Conservation (phyloP, 1,139 yeast species). For the Tardiomyces digboiensis region DNA sequence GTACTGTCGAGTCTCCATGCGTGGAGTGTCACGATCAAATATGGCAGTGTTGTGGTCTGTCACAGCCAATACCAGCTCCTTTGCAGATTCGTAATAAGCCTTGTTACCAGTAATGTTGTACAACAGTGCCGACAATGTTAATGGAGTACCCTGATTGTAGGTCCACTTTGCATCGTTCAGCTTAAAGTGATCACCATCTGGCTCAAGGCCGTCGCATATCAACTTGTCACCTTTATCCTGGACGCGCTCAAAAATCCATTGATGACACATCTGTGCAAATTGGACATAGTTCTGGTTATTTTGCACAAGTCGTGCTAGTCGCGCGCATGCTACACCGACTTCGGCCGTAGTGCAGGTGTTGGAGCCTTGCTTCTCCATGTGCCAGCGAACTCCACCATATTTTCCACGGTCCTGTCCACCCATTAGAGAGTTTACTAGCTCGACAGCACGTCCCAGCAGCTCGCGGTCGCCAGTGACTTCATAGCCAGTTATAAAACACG, state of each 20-base stretch:
- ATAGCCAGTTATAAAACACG: conserved; percentile 57
- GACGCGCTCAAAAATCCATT: conserved; percentile 43
- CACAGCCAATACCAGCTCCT: conserved; percentile 50
- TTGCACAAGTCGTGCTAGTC: conserved; percentile 43
- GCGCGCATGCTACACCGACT: conserved; percentile 57
- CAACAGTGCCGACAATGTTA: conserved; percentile 45
- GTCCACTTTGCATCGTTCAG: conserved; percentile 51
- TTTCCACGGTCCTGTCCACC: conserved; percentile 49
- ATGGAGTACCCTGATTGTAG: conserved; percentile 61
- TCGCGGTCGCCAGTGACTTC: conserved; percentile 53
- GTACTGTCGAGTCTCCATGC: conserved; percentile 48
- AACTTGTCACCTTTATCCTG: conserved; percentile 48
- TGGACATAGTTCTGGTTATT: conserved; percentile 37
- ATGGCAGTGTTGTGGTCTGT: conserved; percentile 47
- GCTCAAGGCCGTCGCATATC: conserved; percentile 49
- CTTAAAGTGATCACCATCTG: conserved; percentile 34
- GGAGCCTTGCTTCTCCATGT: conserved; percentile 46
- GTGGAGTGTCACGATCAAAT: conserved; percentile 55
- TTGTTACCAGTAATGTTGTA: conserved; percentile 44
- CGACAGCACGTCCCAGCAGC: conserved; percentile 49
- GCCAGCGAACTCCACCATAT: conserved; percentile 62
- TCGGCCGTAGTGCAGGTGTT: conserved; percentile 66
- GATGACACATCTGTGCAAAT: conserved; percentile 45
- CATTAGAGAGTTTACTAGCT: conserved; percentile 51
- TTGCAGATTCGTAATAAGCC: conserved; percentile 48